A percentile compares a stretch with the other conserved stretches of the same genome.
These are phyloP conservation scores for Fagus crenata DNA, from an alignment of 306 rosid genomes.

Conservation along the genomic window DNA sequence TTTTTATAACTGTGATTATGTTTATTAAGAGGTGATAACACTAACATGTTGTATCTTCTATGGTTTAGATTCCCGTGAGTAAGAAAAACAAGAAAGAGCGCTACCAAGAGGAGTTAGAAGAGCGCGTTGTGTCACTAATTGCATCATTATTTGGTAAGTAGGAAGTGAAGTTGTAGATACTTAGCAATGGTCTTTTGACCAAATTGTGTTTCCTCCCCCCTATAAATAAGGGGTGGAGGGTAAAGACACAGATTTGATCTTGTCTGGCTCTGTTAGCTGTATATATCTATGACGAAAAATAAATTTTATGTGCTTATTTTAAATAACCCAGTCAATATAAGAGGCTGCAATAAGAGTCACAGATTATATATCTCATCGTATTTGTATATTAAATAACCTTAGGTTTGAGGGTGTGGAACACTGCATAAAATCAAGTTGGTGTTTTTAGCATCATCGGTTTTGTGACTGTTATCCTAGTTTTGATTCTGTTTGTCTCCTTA, in stretches of 20 bases:
- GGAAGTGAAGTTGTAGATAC: conserved; percentile 46
- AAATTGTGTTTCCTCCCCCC: not conserved
- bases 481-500: not conserved
- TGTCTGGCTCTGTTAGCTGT: not conserved
- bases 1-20: conserved; percentile 21
- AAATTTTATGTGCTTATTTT: not conserved
- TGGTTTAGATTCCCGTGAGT: conserved; percentile 58
- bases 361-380: not conserved
- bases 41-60: conserved; percentile 31
- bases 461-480: not conserved
- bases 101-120: conserved; percentile 92
- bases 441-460: not conserved
- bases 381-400: not conserved
- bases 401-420: not conserved
- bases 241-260: not conserved
- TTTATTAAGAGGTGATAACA: conserved; percentile 5
- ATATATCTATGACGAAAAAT: not conserved
- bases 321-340: no score
- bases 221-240: not conserved
- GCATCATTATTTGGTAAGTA: conserved; percentile 97
- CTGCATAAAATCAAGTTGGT: not conserved
- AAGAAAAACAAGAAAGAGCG: conserved; percentile 89
- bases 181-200: not conserved
- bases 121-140: conserved; percentile 75
- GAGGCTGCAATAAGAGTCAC: not conserved